Percentiles rank a stretch among this genome's conserved stretches.
Conservation (phyloP, 2,329 filamentous ascomycete genomes). For the Daldinia sp. region DNA sequence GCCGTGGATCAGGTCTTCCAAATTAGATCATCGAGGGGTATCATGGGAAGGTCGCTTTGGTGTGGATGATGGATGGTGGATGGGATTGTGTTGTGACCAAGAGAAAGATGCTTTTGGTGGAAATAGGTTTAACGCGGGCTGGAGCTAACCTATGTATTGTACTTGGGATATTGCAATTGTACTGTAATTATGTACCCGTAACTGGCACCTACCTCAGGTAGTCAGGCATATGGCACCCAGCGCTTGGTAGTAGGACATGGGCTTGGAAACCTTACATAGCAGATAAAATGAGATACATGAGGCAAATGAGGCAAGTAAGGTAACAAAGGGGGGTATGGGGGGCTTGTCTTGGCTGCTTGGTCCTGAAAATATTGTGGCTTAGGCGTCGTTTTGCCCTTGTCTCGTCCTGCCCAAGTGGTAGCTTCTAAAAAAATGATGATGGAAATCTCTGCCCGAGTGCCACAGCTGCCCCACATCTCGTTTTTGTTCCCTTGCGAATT, state of each 20-base stretch:
- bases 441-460: conserved; percentile 22
- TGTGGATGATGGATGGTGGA: too few species aligned
- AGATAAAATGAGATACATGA: too few species aligned
- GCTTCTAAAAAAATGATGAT: conserved; percentile 8
- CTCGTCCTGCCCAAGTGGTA: not conserved
- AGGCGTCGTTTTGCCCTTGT: not conserved
- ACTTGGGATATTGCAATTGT: not conserved
- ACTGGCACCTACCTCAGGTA: not conserved
- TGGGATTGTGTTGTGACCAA: conserved; percentile 37
- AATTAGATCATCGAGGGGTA: conserved; percentile 40
- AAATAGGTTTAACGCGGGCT: conserved; percentile 34
- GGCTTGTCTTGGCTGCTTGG: not conserved
- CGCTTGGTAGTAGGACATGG: too few species aligned
- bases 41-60: conserved; percentile 32
- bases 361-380: conserved; percentile 22
- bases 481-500: not conserved
- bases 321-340: not conserved
- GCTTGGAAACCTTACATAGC: too few species aligned
- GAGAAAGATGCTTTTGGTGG: conserved; percentile 37
- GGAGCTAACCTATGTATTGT: not conserved
- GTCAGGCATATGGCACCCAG: too few species aligned
- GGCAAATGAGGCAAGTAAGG: not conserved
- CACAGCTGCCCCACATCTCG: conserved; percentile 20
- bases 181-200: not conserved
- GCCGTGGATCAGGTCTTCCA: conserved; percentile 19